phyloP scores from a whole-genome alignment of 2,329 filamentous ascomycete species.

The Mariannaea elegans region DNA sequence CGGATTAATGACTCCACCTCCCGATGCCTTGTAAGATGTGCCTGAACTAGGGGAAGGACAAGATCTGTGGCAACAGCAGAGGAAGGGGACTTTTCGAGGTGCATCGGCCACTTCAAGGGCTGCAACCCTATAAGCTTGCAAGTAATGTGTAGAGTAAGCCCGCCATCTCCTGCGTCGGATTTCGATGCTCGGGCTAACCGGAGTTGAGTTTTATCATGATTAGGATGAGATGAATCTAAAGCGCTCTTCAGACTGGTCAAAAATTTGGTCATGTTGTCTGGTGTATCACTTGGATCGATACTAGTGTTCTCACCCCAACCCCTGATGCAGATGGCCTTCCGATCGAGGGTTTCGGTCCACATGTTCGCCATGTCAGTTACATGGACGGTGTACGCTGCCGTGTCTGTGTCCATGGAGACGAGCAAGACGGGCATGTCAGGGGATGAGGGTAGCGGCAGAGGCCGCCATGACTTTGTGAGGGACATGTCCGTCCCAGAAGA shows the following conservation, averaged over 20 bases:
- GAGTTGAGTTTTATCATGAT: conserved; percentile 56
- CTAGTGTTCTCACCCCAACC: conserved; percentile 71
- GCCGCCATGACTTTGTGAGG: conserved; percentile 54
- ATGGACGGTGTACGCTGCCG: conserved; percentile 68
- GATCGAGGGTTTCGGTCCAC: conserved; percentile 74
- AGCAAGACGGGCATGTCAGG: conserved; percentile 67
- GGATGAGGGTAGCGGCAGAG: conserved; percentile 53
- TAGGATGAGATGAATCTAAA: conserved; percentile 56
- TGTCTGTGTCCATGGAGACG: conserved; percentile 65
- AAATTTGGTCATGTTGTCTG: conserved; percentile 73
- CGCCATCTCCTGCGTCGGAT: conserved; percentile 49
- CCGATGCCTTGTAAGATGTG: conserved; percentile 50
- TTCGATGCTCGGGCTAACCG: conserved; percentile 48
- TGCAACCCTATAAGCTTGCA: conserved; percentile 71
- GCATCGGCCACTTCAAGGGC: conserved; percentile 72
- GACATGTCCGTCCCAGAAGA: conserved; percentile 40
- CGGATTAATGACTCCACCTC: conserved; percentile 55
- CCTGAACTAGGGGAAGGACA: conserved; percentile 61
- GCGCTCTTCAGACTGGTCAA: conserved; percentile 68
- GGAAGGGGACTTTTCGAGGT: conserved; percentile 57
- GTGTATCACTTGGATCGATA: conserved; percentile 77
- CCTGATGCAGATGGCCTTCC: conserved; percentile 68
- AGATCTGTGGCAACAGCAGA: conserved; percentile 57
- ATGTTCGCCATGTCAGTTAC: conserved; percentile 77
- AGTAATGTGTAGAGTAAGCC: conserved; percentile 63